A percentile compares a stretch with the other conserved stretches of the same genome.
These are phyloP conservation scores for Oehlia diaphana DNA, from an alignment of 192 early-diverging fungal genomes.

Conservation along the genomic window DNA sequence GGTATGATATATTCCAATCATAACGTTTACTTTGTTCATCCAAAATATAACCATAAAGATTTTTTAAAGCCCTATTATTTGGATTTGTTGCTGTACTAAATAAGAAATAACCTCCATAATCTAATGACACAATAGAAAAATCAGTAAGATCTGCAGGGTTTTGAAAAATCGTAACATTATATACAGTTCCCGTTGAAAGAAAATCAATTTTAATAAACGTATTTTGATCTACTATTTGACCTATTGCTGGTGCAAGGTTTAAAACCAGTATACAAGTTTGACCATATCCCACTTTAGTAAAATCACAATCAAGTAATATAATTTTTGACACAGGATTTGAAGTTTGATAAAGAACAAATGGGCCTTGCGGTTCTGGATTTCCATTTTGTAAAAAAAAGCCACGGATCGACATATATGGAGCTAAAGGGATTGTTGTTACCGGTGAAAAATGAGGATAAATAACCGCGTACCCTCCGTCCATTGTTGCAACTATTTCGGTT, in stretches of 20 bases:
- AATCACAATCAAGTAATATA: neutral
- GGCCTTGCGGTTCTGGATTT: too few species aligned
- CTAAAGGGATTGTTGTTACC: neutral
- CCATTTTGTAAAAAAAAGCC: neutral
- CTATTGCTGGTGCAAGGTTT: neutral
- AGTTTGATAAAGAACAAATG: too few species aligned
- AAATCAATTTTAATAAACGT: neutral
- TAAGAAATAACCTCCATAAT: neutral
- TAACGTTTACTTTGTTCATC: neutral
- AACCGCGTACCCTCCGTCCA: neutral
- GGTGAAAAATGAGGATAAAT: neutral
- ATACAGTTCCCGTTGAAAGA: neutral
- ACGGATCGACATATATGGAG: neutral
- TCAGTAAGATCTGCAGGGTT: neutral
- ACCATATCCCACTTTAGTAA: neutral
- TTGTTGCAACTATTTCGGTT: neutral
- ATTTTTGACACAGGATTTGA: too few species aligned
- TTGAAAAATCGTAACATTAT: neutral
- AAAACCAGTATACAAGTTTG: neutral
- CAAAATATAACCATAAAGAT: neutral
- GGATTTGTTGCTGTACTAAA: too few species aligned
- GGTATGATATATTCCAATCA: neutral
- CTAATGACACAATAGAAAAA: neutral
- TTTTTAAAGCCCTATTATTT: too few species aligned
- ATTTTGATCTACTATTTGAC: too few species aligned